These are phyloP conservation scores for Tranzscheliella williamsii DNA, from an alignment of 1,284 basidiomycete species.

Conservation along the genomic window DNA sequence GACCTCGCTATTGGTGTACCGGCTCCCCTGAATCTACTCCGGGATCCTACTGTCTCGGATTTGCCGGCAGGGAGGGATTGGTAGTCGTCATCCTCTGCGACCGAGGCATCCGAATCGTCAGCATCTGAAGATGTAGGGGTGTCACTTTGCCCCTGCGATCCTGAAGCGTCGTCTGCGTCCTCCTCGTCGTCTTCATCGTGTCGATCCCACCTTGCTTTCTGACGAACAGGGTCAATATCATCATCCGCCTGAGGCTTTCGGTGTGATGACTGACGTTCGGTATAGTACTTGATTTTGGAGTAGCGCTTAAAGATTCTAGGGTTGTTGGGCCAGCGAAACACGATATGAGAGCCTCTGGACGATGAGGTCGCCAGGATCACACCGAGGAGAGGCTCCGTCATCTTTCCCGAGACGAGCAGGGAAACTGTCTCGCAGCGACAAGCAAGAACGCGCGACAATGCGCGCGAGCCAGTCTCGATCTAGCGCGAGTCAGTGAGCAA, in stretches of 20 bases:
- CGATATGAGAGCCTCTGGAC: constrained; percentile 49
- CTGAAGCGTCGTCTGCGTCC: constrained; percentile 5
- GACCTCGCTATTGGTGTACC: constrained; percentile 7
- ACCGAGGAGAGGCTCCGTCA: constrained; percentile 48
- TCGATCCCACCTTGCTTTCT: constrained; percentile 33
- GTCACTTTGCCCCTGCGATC: constrained; percentile 20
- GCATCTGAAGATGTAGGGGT: constrained; percentile 32
- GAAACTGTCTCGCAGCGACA: too few species aligned
- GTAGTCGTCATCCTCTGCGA: constrained; percentile 30
- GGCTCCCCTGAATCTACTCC: constrained; percentile 11
- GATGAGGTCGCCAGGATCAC: constrained; percentile 55
- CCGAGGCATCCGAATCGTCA: constrained; percentile 31
- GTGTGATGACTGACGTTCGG: constrained; percentile 9
- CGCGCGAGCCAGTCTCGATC: too few species aligned
- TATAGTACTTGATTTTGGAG: constrained; percentile 52
- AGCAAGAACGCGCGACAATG: too few species aligned
- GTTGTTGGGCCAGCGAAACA: constrained; percentile 56
- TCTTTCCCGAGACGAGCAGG: too few species aligned
- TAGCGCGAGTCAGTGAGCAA: too few species aligned
- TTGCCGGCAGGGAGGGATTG: constrained; percentile 11
- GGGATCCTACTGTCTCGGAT: constrained; percentile 19
- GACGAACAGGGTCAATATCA: constrained; percentile 34
- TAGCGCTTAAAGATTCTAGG: constrained; percentile 47
- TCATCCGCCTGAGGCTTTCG: constrained; percentile 12
- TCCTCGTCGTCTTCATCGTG: constrained; percentile 35